Evolutionary conservation across 2,329 filamentous ascomycete genomes (phyloP).

Genomic region (Myriosclerotinia curreyana): DNA sequence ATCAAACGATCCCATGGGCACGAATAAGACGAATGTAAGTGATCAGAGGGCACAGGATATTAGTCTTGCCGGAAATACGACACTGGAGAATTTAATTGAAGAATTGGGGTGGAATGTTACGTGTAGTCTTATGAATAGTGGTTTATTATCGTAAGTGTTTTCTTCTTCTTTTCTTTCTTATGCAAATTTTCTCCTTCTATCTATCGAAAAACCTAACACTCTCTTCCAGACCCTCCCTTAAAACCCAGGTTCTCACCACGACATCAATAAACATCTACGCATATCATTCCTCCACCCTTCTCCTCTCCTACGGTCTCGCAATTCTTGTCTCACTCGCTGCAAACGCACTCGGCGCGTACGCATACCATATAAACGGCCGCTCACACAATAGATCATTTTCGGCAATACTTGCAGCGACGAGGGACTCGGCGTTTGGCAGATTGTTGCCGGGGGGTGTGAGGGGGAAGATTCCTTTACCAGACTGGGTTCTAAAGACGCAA

Average conservation of each 20-base stretch:
- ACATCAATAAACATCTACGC: conserved; percentile 24
- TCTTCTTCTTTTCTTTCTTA: neutral
- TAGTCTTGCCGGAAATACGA: neutral
- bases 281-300: conserved; percentile 24
- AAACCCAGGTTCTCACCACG: neutral
- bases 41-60: conserved; percentile 11
- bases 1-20: neutral
- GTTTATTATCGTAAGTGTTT: neutral
- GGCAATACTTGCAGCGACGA: conserved; percentile 26
- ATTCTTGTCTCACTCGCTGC: conserved; percentile 23
- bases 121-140: neutral
- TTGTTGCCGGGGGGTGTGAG: neutral
- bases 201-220: neutral
- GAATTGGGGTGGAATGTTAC: conserved; percentile 1
- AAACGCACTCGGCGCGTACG: conserved; percentile 25
- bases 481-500: neutral
- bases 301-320: conserved; percentile 27
- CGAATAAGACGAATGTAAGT: neutral
- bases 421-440: conserved; percentile 18
- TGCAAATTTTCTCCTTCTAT: neutral
- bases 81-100: conserved; percentile 2
- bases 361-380: conserved; percentile 26
- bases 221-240: neutral
- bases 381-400: conserved; percentile 30
- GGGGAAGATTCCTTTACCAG: conserved; percentile 5